Evolutionary conservation across 768 basidiomycete species (phyloP).

Genomic region (Lactarius quietus): DNA sequence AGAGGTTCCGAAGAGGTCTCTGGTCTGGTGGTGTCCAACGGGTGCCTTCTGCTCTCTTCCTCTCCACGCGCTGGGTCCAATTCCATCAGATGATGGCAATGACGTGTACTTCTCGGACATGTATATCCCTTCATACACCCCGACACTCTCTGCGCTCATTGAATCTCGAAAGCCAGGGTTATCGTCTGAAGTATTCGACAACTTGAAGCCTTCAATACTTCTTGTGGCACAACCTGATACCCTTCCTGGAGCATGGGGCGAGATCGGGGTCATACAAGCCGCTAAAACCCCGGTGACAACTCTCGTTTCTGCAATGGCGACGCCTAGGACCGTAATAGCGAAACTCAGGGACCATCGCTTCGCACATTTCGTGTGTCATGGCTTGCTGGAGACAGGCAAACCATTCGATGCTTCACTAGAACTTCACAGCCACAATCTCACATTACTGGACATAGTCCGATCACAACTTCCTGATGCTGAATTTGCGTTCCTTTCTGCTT

Average conservation of each 20-base stretch:
- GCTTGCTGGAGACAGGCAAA: too few species aligned
- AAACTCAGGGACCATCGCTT: background rate
- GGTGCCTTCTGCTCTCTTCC: conserved; percentile 3
- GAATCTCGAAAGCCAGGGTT: background rate
- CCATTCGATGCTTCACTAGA: too few species aligned
- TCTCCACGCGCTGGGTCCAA: conserved; percentile 11
- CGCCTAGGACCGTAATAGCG: background rate
- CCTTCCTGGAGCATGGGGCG: background rate
- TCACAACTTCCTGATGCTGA: background rate
- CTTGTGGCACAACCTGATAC: background rate
- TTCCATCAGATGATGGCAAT: background rate
- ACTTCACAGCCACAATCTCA: too few species aligned
- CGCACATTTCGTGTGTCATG: too few species aligned
- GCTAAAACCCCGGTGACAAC: background rate
- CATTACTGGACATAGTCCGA: background rate
- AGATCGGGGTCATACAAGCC: background rate
- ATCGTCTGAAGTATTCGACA: background rate
- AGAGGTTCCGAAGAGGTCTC: background rate
- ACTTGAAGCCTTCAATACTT: conserved; percentile 2
- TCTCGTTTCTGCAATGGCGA: background rate
- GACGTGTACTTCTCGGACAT: background rate
- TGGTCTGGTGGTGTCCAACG: background rate
- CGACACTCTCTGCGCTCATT: too few species aligned
- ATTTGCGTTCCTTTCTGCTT: background rate
- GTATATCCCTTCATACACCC: too few species aligned